Evolutionary conservation across 1,284 basidiomycete genomes (phyloP), one percentile per base, ranked within the genome.

Genomic region (Takashimella tepidaria): DNA sequence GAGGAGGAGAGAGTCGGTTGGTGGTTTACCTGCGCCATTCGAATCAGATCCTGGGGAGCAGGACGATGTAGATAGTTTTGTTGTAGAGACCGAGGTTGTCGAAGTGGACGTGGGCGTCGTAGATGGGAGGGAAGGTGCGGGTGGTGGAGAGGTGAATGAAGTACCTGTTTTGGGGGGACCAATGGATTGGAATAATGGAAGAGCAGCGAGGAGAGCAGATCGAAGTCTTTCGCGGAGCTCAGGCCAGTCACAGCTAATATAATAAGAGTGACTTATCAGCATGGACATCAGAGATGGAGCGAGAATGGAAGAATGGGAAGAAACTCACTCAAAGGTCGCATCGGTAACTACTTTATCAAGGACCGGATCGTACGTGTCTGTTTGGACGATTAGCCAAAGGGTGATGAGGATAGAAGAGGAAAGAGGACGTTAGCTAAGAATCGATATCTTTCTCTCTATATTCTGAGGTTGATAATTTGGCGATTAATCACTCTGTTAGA

Each of bases 171-270:
- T 49, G 8, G 60, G 56, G 12, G 58, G 59, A 19, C 57, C 57
- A 11, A 27, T 20, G 3, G 60, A 50, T 21, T 55, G 52, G 58
- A 64, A 69, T 26, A 64, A 16, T 2, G 63, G 60, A 19, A 59
- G 44, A 26, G 61, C 44, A 43, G 62, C 50, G n/a, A 57, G 19
- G 11, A 64, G 54, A 42, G 61, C 57, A 41, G 55, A 51, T 16
- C 52, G 47, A 5, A 66, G 50, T 50, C 61, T 55, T 62, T 86
- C 80, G 44, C 85, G 82, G 24, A 92, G 79, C 24, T 80, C 76
- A 12, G 79, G 69, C 90, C 90, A 93, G 70, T 89, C 85, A 62
- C 79, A 78, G 64, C 88, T 90, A 75, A n/a, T n/a, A n/a, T n/a
- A n/a, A n/a, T n/a, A n/a, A n/a, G n/a, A n/a, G n/a, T n/a, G n/a